A percentile compares a stretch with the other conserved stretches of the same genome.
These are phyloP conservation scores for Fusarium sp. DNA, from an alignment of 2,329 filamentous ascomycete genomes.

Conservation along the genomic window DNA sequence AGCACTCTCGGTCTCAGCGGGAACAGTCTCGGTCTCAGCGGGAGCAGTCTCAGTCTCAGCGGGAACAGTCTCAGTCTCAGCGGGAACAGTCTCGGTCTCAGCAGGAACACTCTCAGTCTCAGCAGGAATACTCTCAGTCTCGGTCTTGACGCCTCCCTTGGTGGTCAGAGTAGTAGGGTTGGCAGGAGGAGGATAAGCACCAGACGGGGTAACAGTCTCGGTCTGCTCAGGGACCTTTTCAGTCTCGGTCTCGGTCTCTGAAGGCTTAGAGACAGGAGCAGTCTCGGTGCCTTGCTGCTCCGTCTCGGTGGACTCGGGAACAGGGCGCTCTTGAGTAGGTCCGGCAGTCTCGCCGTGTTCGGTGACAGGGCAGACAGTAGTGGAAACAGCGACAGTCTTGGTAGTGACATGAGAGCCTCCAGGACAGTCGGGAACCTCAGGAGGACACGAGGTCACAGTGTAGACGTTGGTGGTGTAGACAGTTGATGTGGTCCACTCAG, in stretches of 20 bases:
- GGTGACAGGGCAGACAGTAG: conserved; percentile 44
- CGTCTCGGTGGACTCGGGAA: conserved; percentile 1
- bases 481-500: conserved; percentile 34
- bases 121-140: background rate
- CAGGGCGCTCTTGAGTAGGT: conserved; percentile 11
- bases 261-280: conserved; percentile 5
- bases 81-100: background rate
- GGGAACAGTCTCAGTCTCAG: too few species aligned
- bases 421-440: conserved; percentile 42
- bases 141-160: too few species aligned
- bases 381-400: conserved; percentile 43
- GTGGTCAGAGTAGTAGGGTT: too few species aligned
- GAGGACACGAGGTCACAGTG: conserved; percentile 41
- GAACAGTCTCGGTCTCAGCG: too few species aligned
- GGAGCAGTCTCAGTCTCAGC: too few species aligned
- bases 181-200: background rate
- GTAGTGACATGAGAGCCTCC: conserved; percentile 33
- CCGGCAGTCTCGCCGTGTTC: conserved; percentile 32
- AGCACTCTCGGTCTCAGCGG: background rate
- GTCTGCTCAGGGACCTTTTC: conserved; percentile 3
- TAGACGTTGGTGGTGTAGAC: conserved; percentile 45
- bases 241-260: conserved; percentile 10
- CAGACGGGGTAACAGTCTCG: conserved; percentile 1
- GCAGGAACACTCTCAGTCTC: too few species aligned
- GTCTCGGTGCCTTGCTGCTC: conserved; percentile 7